Evolutionary conservation across 2,329 filamentous ascomycete species (phyloP), one percentile per base, ranked within the genome.

Genomic region (Arthrobotrys conoides): DNA sequence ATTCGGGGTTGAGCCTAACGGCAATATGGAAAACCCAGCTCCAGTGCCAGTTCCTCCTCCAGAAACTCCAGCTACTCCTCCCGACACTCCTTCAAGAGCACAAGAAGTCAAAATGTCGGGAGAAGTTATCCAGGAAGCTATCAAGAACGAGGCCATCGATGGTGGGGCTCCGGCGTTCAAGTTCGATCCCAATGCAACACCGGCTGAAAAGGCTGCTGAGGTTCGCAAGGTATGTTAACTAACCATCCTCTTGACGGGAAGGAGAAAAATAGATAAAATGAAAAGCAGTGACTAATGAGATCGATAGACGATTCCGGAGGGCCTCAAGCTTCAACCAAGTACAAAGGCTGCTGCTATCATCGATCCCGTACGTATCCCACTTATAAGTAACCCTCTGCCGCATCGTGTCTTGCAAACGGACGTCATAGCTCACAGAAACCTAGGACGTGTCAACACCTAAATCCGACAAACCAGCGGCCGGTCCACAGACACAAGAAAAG

Each of bases 101-200:
- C 36, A 68, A 18, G 70, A 73, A 14, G 24, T 49, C 67, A 79
- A 79, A 67, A 71, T 71, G 65, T 75, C 57, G 18, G 70, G 76
- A 57, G 76, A 79, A 24, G 49, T 30, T 8, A 71, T 79, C 14
- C 70, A 97, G 85, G 87, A 89, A 81, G 89, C 89, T 82, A 88
- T 97, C 61, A 88, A 97, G 27, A 87, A 92, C 68, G 91, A 97
- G 84, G 93, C 93, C 81, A 90, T 88, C 83, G 91, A 92, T 82
- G 93, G 91, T 12, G 96, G 96, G 49, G 89, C 92, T 24, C 86
- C 91, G 33, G 94, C 93, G 80, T 96, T 92, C 84, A 89, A 91
- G 80, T 99, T 98, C 86, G 89, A 99, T 83, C 93, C 96, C 0
- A 86, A 97, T 86, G 94, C 94, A 49, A 91, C 88, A 51, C 88